phyloP scores from a whole-genome alignment of 306 rosid species.

The Glycyrrhiza uralensis region DNA sequence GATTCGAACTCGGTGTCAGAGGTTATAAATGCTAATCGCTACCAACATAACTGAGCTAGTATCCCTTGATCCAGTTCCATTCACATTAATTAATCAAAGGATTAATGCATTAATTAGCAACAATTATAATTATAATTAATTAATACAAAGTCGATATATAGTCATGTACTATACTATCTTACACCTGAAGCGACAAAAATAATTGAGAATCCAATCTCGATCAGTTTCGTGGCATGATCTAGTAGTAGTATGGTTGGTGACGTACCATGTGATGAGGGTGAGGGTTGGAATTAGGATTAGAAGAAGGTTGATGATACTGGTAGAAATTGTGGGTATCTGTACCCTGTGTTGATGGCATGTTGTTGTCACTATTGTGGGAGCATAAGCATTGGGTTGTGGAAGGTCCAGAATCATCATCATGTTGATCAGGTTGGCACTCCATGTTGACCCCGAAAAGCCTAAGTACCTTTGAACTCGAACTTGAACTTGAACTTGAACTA shows the following conservation, averaged over 20 bases:
- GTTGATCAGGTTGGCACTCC: slow-evolving; percentile 63
- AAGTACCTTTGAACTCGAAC: slow-evolving; percentile 56
- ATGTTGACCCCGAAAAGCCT: slow-evolving; percentile 92
- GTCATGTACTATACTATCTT: slow-evolving; percentile 10
- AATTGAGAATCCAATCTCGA: not conserved
- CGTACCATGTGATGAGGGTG: slow-evolving; percentile 64
- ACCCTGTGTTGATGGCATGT: slow-evolving; percentile 42
- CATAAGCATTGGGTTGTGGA: slow-evolving; percentile 48
- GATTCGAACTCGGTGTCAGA: no score
- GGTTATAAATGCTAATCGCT: no score
- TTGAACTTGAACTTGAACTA: slow-evolving; percentile 44
- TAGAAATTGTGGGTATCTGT: slow-evolving; percentile 31
- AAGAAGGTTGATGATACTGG: slow-evolving; percentile 29
- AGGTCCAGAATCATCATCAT: slow-evolving; percentile 44
- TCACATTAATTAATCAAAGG: not conserved
- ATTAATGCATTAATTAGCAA: slow-evolving; percentile 1
- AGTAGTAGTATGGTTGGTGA: slow-evolving; percentile 41
- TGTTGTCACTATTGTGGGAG: slow-evolving; percentile 10
- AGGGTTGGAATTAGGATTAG: slow-evolving; percentile 16
- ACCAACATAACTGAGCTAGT: no score
- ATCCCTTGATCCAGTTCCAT: no score
- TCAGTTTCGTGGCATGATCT: slow-evolving; percentile 7
- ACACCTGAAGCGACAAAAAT: not conserved
- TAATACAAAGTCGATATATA: slow-evolving; percentile 27
- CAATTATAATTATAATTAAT: not conserved